Conservation (phyloP, 257 asterid species). For the Solanum lycopersicoides region DNA sequence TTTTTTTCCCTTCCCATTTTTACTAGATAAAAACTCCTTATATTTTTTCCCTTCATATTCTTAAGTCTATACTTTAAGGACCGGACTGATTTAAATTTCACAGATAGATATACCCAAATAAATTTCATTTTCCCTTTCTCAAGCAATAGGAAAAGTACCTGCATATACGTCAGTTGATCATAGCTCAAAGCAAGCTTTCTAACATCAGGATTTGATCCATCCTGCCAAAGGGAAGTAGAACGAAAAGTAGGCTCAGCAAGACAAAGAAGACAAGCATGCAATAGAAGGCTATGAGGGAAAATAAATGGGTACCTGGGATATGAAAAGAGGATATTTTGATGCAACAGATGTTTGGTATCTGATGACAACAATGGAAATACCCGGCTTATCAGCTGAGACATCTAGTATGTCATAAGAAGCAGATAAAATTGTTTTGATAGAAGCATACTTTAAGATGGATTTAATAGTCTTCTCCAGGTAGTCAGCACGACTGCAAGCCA, state of each 20-base stretch:
- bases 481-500: slow-evolving; percentile 99
- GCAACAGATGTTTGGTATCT: slow-evolving; percentile 78
- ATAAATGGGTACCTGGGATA: slow-evolving; percentile 64
- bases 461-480: slow-evolving; percentile 84
- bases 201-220: slow-evolving; percentile 76
- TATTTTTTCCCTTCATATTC: not conserved
- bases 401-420: not conserved
- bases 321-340: slow-evolving; percentile 82
- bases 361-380: slow-evolving; percentile 16
- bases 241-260: not conserved
- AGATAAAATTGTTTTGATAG: not conserved
- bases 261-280: not conserved
- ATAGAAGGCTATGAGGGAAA: not conserved
- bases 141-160: slow-evolving; percentile 33
- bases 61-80: not conserved
- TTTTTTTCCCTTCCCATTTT: not conserved
- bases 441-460: slow-evolving; percentile 73
- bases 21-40: not conserved
- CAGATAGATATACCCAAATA: not conserved
- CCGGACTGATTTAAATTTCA: not conserved
- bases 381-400: slow-evolving; percentile 9
- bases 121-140: not conserved
- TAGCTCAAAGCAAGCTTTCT: slow-evolving; percentile 70
- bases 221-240: slow-evolving; percentile 35
- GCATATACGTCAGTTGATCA: slow-evolving; percentile 89